Percentiles rank a stretch among this genome's conserved stretches.
Evolutionary conservation across 768 basidiomycete genomes (phyloP).

Genomic region (Panaeolus papilionaceus): DNA sequence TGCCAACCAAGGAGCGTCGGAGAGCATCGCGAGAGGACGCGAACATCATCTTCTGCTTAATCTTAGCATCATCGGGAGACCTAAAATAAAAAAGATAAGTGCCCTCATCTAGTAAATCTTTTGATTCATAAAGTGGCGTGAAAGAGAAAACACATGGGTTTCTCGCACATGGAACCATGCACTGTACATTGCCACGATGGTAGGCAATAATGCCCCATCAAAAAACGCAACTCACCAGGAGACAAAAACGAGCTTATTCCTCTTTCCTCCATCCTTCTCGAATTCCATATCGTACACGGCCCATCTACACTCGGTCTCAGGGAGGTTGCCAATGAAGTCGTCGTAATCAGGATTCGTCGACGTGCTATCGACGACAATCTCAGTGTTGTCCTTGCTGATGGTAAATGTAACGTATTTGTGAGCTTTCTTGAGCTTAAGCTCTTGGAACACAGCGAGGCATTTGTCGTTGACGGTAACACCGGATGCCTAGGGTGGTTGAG

Average conservation of each 20-base stretch:
- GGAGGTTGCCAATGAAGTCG: conserved; percentile 74
- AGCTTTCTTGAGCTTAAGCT: conserved; percentile 79
- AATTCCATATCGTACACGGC: conserved; percentile 95
- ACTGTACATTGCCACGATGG: too few relatives aligned
- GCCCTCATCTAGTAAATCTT: too few relatives aligned
- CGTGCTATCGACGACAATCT: conserved; percentile 80
- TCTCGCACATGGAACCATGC: too few relatives aligned
- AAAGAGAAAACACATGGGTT: too few relatives aligned
- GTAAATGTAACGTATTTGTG: conserved; percentile 85
- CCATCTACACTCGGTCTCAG: conserved; percentile 79
- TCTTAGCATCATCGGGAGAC: conserved; percentile 84
- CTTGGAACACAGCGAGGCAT: conserved; percentile 68
- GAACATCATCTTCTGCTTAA: conserved; percentile 94
- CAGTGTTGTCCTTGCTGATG: conserved; percentile 63
- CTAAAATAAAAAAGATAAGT: conserved; percentile 44
- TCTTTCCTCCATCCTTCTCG: conserved; percentile 72
- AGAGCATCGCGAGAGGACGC: conserved; percentile 88
- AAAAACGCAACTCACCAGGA: conserved; percentile 71
- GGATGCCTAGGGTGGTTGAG: conserved; percentile 50
- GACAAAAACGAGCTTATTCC: conserved; percentile 87
- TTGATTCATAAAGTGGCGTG: too few relatives aligned
- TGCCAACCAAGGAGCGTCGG: conserved; percentile 73
- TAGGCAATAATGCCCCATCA: not conserved
- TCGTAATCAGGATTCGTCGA: conserved; percentile 64
- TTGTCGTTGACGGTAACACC: conserved; percentile 65